Evolutionary conservation across 2,329 filamentous ascomycete species (phyloP), one percentile per base, ranked within the genome.

Genomic region (Diaporthe capsici): DNA sequence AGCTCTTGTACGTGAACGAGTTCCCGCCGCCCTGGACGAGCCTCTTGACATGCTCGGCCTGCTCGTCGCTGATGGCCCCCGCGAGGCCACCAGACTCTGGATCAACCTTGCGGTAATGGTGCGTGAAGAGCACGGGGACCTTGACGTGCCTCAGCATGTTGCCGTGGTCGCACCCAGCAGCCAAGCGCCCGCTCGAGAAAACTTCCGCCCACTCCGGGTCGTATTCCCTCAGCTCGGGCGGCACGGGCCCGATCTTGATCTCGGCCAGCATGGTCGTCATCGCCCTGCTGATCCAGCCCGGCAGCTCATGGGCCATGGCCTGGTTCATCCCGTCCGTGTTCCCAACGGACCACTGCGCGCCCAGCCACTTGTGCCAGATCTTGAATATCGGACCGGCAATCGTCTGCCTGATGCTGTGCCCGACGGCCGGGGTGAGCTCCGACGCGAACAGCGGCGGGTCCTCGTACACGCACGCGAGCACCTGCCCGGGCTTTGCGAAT

Each of bases 391-490:
- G 76, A 8, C 67, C 77, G 10, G 75, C 76, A 12, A 76, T 70
- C 13, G 61, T 55, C 68, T 77, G 74, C 15, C 74, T 31, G 10
- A 78, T 42, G 9, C 71, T 57, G 49, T 77, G 77, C 8, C 77
- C 77, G 13, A 78, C 37, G 15, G 77, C 76, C 1, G 77, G 77
- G 1, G 70, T 67, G 22, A 73, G 49, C 57, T 78, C 72, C 5
- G 73, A 78, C n/a, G 75, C 65, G 44, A 78, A 78, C 31, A 78
- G 72, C 15, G 76, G 76, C 47, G 77, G 77, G 57, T 78, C 77
- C 28, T 78, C 77, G 55, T 73, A 78, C n/a, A 78, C 74, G 49
- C 71, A 70, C 13, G 75, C 77, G 31, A 73, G 20, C 34, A 77
- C 65, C 61, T 76, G 76, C n/a, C 76, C 76, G 3, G 77, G 76